Base-by-base conservation (phyloP, 805 yeast genomes). In the Metschnikowia noctiluminum region DNA sequence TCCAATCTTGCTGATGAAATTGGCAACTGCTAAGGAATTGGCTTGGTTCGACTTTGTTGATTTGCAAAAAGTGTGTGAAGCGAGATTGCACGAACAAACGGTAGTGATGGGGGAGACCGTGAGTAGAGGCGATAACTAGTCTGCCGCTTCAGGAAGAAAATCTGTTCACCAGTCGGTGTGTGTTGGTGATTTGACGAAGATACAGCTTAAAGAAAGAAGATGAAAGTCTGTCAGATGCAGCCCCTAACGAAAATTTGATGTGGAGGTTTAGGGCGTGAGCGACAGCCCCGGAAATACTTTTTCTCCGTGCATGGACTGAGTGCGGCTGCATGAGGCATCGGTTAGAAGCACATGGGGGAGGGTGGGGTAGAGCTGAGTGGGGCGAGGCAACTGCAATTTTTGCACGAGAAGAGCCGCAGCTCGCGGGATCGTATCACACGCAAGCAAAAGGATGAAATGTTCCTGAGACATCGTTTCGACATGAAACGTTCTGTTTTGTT, bases 221-320 rank as follows among this genome's bases (percentile, higher is more conserved):
- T 12, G 15, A 9, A 11, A 35, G 7, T 14, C 15, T 2, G 9
- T 31, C 14, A 11, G 27, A 16, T 35, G 37, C 35, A 27, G 27
- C 39, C 15, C 28, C n/a, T 26, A 38, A 16, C 28, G 30, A 40
- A 39, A 42, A 38, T 35, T 42, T 13, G 34, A 10, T 32, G 53
- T 46, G 55, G 50, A 49, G 53, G 43, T 42, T 26, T 21, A 15
- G 38, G 51, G 45, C 48, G 34, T 31, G 55, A 27, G 46, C 44
- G 42, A 28, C 40, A 21, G 32, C 26, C 50, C 49, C 56, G 56
- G 56, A 52, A 50, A 27, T 54, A 52, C 49, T 42, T 54, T 54
- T 51, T 54, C 54, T 52, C 54, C 56, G 56, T 50, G 51, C 51
- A 49, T 42, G 34, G 36, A 38, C 42, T 36, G 42, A 38, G 21